Conservation (phyloP, 2,329 filamentous ascomycete species). For the Talaromyces sp. region DNA sequence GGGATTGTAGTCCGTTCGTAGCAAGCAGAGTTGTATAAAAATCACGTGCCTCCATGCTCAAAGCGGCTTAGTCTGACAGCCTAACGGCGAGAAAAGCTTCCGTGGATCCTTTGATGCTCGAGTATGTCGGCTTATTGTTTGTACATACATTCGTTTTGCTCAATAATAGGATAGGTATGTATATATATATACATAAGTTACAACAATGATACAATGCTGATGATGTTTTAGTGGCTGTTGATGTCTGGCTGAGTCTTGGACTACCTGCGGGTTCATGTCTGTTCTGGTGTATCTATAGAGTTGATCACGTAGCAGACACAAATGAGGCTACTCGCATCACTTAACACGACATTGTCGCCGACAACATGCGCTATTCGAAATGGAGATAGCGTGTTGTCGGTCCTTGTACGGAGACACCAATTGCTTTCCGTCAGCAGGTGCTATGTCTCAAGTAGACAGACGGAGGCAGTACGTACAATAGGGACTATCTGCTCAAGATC, state of each 20-base stretch:
- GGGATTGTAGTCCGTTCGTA: not conserved
- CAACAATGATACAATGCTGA: not conserved
- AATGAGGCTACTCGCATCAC: not conserved
- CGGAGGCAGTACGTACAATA: not conserved
- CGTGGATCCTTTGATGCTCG: slow-evolving; percentile 1
- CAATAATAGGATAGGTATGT: not conserved
- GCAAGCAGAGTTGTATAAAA: not conserved
- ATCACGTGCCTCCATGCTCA: slow-evolving; percentile 1
- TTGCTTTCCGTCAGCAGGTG: not conserved
- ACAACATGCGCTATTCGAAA: not conserved
- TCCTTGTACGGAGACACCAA: not conserved
- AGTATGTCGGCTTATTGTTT: not conserved
- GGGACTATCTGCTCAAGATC: not conserved
- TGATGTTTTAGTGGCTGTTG: not conserved
- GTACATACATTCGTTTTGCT: not conserved
- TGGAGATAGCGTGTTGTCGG: slow-evolving; percentile 3
- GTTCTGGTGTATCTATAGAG: not conserved
- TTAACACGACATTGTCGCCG: not conserved
- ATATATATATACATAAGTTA: not conserved
- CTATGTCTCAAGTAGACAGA: not conserved
- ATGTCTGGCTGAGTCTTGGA: not conserved
- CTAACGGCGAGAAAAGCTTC: slow-evolving; percentile 6
- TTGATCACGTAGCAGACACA: not conserved
- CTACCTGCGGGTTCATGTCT: not conserved
- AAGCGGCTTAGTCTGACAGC: not conserved